Evolutionary conservation across 1,139 yeast genomes (phyloP), one percentile per base, ranked within the genome.

Genomic region (Candida sp.): DNA sequence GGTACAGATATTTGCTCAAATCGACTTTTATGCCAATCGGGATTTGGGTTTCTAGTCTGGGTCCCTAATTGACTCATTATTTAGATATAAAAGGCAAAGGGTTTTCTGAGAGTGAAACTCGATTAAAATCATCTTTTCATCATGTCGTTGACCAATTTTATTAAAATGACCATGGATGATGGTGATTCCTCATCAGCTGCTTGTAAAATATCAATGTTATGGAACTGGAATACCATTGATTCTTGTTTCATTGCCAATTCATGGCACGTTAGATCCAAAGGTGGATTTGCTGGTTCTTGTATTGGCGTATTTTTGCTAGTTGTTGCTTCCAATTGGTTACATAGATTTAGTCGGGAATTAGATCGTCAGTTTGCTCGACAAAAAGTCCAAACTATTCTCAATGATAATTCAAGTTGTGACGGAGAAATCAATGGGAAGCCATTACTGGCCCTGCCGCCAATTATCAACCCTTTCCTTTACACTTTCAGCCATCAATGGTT

Each of bases 261-360:
- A 21, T 84, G 90, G 90, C 87, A 81, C 48, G 79, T 81, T 34
- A 69, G 61, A n/a, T 64, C 82, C 2, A 64, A 63, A 39, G 84
- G 83, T 2, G 80, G 72, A 63, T 83, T 84, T 67, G 89, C 87
- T 4, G 89, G 88, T 6, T 72, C 87, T 0, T 84, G 89, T 61
- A 68, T 84, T 33, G 89, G 88, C 9, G 79, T 81, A 4, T 77
- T 82, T 54, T 64, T 76, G 35, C 62, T 84, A 51, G 83, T 80
- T 4, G 60, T 82, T 38, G 73, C 77, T 5, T 68, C 81, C 8
- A 84, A 82, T 55, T 75, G 83, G 77, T 61, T 81, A 40, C 77
- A 78, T 50, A 66, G 88, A 32, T 59, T 77, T 37, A 68, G 76
- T 39, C 70, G 84, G 40, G 88, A 82, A 53, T 80, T 77, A 48